Conservation (phyloP, 2,329 filamentous ascomycete species). For the Ambrosiella xylebori region DNA sequence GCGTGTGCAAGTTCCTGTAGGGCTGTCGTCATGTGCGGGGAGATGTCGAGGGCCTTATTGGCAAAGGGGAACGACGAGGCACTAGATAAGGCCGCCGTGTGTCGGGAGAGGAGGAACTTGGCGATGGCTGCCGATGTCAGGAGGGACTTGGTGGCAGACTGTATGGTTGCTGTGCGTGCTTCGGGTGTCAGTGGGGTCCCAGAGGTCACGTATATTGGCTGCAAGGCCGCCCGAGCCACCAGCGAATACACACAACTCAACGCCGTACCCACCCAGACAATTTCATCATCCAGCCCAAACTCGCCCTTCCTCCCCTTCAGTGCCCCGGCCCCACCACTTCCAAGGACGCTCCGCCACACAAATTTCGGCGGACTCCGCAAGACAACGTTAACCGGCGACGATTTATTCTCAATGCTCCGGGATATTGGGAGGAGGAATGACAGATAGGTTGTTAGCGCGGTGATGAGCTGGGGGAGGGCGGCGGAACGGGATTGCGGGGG, state of each 20-base stretch:
- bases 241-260: slow-evolving; percentile 59
- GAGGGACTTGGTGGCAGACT: slow-evolving; percentile 58
- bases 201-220: slow-evolving; percentile 52
- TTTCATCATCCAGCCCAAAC: slow-evolving; percentile 60
- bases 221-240: slow-evolving; percentile 53
- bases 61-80: slow-evolving; percentile 22
- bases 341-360: slow-evolving; percentile 69
- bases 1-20: slow-evolving; percentile 56
- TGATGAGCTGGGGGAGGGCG: slow-evolving; percentile 52
- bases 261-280: slow-evolving; percentile 62
- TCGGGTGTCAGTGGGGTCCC: slow-evolving; percentile 43
- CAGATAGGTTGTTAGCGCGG: slow-evolving; percentile 58
- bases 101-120: slow-evolving; percentile 40
- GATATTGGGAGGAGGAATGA: slow-evolving; percentile 48
- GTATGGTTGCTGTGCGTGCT: slow-evolving; percentile 52
- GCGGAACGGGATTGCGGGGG: slow-evolving; percentile 50
- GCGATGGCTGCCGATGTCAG: slow-evolving; percentile 67
- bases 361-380: slow-evolving; percentile 34
- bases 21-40: slow-evolving; percentile 34
- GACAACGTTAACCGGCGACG: slow-evolving; percentile 7
- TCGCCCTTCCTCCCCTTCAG: slow-evolving; percentile 44
- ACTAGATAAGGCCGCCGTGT: neutral
- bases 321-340: neutral
- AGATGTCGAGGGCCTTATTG: slow-evolving; percentile 28
- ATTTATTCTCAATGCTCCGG: slow-evolving; percentile 24